Conservation (phyloP, 2,329 filamentous ascomycete species). For the Alternaria solani region DNA sequence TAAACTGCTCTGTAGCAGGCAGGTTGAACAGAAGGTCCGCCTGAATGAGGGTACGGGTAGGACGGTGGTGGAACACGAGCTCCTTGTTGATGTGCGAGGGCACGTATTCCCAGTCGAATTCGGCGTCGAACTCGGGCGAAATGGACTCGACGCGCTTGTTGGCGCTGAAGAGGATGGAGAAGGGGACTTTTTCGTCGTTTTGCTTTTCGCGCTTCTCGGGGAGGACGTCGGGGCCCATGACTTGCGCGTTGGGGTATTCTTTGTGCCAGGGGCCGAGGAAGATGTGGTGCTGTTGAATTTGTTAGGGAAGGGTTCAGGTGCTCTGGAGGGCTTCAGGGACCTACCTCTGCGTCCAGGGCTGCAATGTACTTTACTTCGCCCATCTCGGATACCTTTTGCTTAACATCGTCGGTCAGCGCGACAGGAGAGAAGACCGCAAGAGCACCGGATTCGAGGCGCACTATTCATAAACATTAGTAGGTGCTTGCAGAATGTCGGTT, state of each 20-base stretch:
- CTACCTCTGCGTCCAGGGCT: conserved; percentile 78
- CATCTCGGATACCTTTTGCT: conserved; percentile 65
- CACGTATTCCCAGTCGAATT: conserved; percentile 87
- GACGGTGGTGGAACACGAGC: conserved; percentile 84
- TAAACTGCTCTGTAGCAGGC: conserved; percentile 83
- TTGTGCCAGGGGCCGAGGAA: conserved; percentile 85
- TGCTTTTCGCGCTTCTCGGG: conserved; percentile 78
- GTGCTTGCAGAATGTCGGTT: background rate
- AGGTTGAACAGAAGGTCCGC: conserved; percentile 94
- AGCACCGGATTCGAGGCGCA: conserved; percentile 77
- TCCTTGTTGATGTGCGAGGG: conserved; percentile 83
- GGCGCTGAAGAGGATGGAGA: conserved; percentile 68
- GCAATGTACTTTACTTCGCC: conserved; percentile 82
- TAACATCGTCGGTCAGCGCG: conserved; percentile 78
- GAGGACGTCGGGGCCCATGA: conserved; percentile 84
- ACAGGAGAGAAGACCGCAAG: conserved; percentile 94
- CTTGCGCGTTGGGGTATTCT: conserved; percentile 77
- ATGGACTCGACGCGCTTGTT: conserved; percentile 59
- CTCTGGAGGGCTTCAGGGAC: background rate
- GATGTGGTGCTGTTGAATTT: conserved; percentile 75
- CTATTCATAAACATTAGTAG: conserved; percentile 54
- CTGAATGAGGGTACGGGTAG: conserved; percentile 79
- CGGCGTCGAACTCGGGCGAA: conserved; percentile 79
- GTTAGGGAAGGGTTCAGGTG: background rate
- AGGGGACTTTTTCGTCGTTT: conserved; percentile 66